Conservation (phyloP, 495 filamentous ascomycete species). For the Penicillium macrosclerotiorum region DNA sequence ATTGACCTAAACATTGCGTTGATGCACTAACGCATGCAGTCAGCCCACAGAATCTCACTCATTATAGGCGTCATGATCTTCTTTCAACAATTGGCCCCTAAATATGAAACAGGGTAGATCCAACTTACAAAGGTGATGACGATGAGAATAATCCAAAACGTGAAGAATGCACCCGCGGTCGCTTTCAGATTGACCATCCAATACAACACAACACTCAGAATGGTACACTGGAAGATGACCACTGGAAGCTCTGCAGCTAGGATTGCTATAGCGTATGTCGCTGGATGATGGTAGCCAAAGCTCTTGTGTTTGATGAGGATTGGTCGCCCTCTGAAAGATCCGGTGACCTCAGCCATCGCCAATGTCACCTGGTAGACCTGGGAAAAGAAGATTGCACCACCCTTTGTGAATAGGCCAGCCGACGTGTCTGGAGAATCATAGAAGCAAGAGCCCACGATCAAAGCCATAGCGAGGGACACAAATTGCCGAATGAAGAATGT, state of each 20-base stretch:
- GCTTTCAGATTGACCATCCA: slow-evolving; percentile 57
- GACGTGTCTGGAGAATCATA: slow-evolving; percentile 27
- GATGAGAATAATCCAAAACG: slow-evolving; percentile 39
- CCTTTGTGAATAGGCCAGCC: slow-evolving; percentile 44
- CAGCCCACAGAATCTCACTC: too few species aligned
- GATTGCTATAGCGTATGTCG: slow-evolving; percentile 63
- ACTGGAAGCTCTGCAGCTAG: slow-evolving; percentile 65
- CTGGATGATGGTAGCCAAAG: slow-evolving; percentile 68
- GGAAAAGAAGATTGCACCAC: slow-evolving; percentile 59
- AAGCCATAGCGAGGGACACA: slow-evolving; percentile 24
- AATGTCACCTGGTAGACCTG: slow-evolving; percentile 67
- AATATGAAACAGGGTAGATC: too few species aligned
- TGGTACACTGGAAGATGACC: slow-evolving; percentile 52
- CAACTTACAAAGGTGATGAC: slow-evolving; percentile 22
- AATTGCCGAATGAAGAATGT: slow-evolving; percentile 54
- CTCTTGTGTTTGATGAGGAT: slow-evolving; percentile 69
- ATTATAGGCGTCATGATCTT: too few species aligned
- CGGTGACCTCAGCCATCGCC: slow-evolving; percentile 64
- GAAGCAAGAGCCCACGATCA: slow-evolving; percentile 31
- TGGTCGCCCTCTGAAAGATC: slow-evolving; percentile 62
- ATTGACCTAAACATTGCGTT: slow-evolving; percentile 46
- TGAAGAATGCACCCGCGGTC: slow-evolving; percentile 48
- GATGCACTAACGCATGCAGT: too few species aligned
- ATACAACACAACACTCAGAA: slow-evolving; percentile 68
- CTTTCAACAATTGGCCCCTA: too few species aligned